Conservation (phyloP, 768 basidiomycete genomes). For the Suillus occidentalis region DNA sequence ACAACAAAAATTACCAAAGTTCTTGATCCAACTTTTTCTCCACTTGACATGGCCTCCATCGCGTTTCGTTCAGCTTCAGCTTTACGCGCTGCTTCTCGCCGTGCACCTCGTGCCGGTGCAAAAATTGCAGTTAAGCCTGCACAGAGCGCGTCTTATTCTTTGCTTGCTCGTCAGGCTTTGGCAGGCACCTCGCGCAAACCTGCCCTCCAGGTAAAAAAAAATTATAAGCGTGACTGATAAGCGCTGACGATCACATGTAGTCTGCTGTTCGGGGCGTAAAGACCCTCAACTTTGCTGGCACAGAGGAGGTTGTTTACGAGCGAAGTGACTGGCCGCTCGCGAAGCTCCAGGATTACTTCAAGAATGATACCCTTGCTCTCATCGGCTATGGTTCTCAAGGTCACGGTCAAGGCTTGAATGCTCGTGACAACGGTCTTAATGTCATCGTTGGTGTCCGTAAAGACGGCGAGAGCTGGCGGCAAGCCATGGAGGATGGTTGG, state of each 20-base stretch:
- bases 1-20: background rate
- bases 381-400: constrained; percentile 99
- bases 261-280: constrained; percentile 71
- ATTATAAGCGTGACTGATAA: background rate
- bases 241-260: constrained; percentile 30
- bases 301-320: constrained; percentile 92
- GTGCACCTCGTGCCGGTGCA: constrained; percentile 52
- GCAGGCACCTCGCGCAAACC: constrained; percentile 28
- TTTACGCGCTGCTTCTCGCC: constrained; percentile 66
- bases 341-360: constrained; percentile 99
- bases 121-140: constrained; percentile 41
- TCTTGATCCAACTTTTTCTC: constrained; percentile 1
- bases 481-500: constrained; percentile 96
- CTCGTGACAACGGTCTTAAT: constrained; percentile 97
- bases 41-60: constrained; percentile 57
- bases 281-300: constrained; percentile 95
- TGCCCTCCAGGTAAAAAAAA: constrained; percentile 36
- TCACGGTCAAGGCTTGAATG: constrained; percentile 98
- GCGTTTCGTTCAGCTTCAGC: constrained; percentile 65
- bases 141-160: constrained; percentile 66
- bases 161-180: constrained; percentile 51
- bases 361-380: constrained; percentile 98
- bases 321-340: constrained; percentile 96
- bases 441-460: constrained; percentile 99
- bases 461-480: constrained; percentile 94